Conservation (phyloP, 495 filamentous ascomycete genomes). For the Talaromyces adpressus region DNA sequence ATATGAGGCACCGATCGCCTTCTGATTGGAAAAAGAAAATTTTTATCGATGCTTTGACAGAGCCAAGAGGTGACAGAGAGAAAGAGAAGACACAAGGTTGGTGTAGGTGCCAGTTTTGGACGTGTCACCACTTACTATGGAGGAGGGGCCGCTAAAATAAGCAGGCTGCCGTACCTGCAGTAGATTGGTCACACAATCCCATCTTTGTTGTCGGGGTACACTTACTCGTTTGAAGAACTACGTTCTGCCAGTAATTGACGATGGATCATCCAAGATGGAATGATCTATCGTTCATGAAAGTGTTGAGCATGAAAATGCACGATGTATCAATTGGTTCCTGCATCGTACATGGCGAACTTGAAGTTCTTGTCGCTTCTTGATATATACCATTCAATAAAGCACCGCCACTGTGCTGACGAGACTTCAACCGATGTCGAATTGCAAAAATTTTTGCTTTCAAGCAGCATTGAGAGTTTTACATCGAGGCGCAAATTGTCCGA, state of each 20-base stretch:
- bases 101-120: not conserved
- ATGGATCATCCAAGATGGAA: not conserved
- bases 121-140: not conserved
- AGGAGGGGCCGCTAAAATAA: not conserved
- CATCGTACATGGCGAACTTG: not conserved
- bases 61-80: not conserved
- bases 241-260: not conserved
- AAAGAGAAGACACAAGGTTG: not conserved
- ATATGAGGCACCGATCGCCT: not conserved
- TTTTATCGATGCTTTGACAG: not conserved
- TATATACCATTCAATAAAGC: not conserved
- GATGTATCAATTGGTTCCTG: not conserved
- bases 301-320: not conserved
- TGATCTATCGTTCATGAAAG: not conserved
- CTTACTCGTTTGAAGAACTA: not conserved
- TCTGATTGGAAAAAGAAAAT: not conserved
- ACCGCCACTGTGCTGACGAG: not conserved
- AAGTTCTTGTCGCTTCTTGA: not conserved
- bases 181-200: not conserved
- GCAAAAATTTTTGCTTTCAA: no score
- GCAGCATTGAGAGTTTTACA: no score
- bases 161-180: conserved; percentile 6
- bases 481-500: no score
- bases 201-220: not conserved
- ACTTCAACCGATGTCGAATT: not conserved